Base-by-base conservation (phyloP, 2,329 filamentous ascomycete genomes). In the Stachybotrys chartarum region DNA sequence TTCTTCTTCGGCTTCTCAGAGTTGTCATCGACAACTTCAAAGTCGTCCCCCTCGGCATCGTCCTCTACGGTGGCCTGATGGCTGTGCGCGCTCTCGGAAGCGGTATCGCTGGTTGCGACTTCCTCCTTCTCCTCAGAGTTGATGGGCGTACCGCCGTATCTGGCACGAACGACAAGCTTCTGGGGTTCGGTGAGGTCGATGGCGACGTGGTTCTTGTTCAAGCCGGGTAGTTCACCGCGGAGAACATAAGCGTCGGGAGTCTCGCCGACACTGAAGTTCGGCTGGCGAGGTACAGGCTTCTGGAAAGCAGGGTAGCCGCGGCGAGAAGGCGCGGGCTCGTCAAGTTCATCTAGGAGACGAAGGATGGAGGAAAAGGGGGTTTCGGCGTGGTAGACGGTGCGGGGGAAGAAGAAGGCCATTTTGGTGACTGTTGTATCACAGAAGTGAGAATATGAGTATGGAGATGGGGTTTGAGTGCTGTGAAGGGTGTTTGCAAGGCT, bases 341-440 rank as follows among this genome's bases (percentile, higher is more conserved):
- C 49, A 6, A 51, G 30, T 14, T 51, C 49, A 30, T 35, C 30
- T 14, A 51, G 30, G 7, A 51, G 49, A 6, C 6, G 30, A 6
- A 51, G 30, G 49, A 51, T 14, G 6, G 49, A 14, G 10, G 30
- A 16, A 7, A 51, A 35, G 17, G 49, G 11, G 30, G 49, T 35
- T 7, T 30, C 24, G 30, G 24, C 16, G 31, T 32, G 49, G 49
- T 51, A 51, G 30, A 51, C 30, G 49, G 49, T 51, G 31, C 49
- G 49, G 31, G 49, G 49, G 16, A 51, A 51, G 49, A 51, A 32
- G 49, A 51, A 51, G 6, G 49, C 18, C 49, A 51, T 51, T 51
- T 30, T 32, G 18, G 31, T 51, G 49, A 47, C 7, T 16, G 45
- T 47, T 8, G 45, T 6, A 47, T 8, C n/a, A 16, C n/a, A 8